phyloP scores from a whole-genome alignment of 2,329 filamentous ascomycete species.

The Colletotrichum kahawae region DNA sequence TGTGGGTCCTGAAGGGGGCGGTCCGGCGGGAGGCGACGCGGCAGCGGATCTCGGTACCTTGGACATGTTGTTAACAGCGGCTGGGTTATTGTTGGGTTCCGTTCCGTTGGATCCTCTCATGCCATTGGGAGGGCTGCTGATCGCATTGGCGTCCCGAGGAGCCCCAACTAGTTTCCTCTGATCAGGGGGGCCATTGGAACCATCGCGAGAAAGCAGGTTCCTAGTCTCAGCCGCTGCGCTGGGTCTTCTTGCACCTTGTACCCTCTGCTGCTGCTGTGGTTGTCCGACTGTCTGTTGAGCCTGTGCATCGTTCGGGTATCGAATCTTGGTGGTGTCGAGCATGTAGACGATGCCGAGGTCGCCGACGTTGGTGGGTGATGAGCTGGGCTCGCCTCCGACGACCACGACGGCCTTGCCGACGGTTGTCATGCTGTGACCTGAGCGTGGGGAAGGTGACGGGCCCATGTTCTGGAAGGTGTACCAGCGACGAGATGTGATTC shows the following conservation, averaged over 20 bases:
- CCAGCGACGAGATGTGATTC: conserved; percentile 83
- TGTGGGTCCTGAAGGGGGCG: conserved; percentile 60
- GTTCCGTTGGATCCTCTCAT: conserved; percentile 43
- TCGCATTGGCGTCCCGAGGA: conserved; percentile 36
- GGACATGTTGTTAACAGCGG: conserved; percentile 36
- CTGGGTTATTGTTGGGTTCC: conserved; percentile 38
- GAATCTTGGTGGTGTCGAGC: conserved; percentile 93
- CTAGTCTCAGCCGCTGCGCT: conserved; percentile 45
- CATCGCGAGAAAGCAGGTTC: conserved; percentile 51
- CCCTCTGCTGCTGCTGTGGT: conserved; percentile 43
- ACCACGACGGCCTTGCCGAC: conserved; percentile 93
- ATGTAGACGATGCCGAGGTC: conserved; percentile 91
- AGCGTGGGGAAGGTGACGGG: conserved; percentile 88
- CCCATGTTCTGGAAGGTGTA: conserved; percentile 99
- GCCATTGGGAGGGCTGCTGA: conserved; percentile 45
- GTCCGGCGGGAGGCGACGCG: conserved; percentile 41
- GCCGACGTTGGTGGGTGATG: conserved; percentile 77
- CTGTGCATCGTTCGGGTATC: conserved; percentile 84
- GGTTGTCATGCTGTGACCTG: conserved; percentile 96
- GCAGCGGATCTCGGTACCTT: conserved; percentile 45
- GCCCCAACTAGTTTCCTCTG: conserved; percentile 51
- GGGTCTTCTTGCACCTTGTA: conserved; percentile 45
- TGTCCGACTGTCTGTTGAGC: conserved; percentile 25
- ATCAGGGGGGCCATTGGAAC: conserved; percentile 56
- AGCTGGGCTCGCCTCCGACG: conserved; percentile 92